Evolutionary conservation across 352 stramenopile genomes (phyloP), one percentile per base, ranked within the genome.

Genomic region (Globisporangium okanoganense): DNA sequence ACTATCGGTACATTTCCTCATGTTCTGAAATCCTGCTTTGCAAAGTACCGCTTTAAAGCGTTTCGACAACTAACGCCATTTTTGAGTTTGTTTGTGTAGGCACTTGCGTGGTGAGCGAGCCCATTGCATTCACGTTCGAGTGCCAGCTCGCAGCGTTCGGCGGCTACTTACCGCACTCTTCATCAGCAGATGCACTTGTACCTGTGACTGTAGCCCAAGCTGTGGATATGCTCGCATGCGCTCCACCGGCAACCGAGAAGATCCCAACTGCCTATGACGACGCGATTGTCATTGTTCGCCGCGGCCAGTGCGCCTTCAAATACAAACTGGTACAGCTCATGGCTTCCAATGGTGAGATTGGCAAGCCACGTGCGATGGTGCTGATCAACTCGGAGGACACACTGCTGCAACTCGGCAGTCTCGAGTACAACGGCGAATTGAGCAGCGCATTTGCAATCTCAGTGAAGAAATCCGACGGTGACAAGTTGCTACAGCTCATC

Each of bases 271-370:
- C 10, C 1, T 57, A 69, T 33, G 12, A 62, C 20, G 54, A 52
- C 25, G 49, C 61, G 16, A 50, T 61, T 16, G 64, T 82, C 6
- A 24, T 82, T 24, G 69, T 78, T 31, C 61, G 55, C 20, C 76
- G 76, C 22, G 75, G 75, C 6, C 47, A 58, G 1, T 85, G 76
- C 27, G 69, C 73, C 2, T 85, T 85, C 25, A 63, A 72, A 24
- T 43, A 72, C 4, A 85, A 85, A 55, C 55, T 71, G 31, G 2
- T 5, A 14, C 29, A 50, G 12, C 16, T 49, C 43, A 31, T 52
- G 25, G 55, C 12, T 57, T 60, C 25, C 62, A 56, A 5, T 3
- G n/a, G 18, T 24, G 16, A 14, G 1, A 3, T 12, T 20, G 36
- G 29, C 29, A 35, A 35, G 29, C 29, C n/a, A 3, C 24, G 14